phyloP scores from a whole-genome alignment of 176 grass and related monocot genomes.

The Carex pumila region DNA sequence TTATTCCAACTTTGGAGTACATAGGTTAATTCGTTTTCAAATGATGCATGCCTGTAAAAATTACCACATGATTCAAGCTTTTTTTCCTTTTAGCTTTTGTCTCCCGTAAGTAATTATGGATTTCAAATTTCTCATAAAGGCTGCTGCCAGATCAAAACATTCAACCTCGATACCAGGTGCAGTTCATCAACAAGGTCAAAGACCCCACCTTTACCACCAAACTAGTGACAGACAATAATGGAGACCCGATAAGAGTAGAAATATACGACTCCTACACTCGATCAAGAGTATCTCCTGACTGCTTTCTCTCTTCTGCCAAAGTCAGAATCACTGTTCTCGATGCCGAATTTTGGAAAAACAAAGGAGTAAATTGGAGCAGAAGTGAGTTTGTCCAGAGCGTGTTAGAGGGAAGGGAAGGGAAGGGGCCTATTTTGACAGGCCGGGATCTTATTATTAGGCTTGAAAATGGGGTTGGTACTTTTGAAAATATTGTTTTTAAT shows the following conservation, averaged over 20 bases:
- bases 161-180: neutral
- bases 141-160: neutral
- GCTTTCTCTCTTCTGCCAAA: conserved; percentile 2
- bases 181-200: neutral
- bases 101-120: neutral
- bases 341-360: conserved; percentile 3
- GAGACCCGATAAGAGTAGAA: neutral
- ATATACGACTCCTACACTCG: neutral
- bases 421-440: neutral
- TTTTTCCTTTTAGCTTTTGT: no score
- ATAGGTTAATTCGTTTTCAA: neutral
- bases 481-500: neutral
- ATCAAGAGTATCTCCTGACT: neutral
- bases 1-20: neutral
- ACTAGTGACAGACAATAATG: neutral
- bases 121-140: neutral
- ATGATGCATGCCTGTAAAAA: neutral
- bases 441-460: neutral
- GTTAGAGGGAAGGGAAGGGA: neutral
- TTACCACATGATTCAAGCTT: no score
- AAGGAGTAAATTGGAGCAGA: neutral
- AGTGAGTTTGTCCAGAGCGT: neutral
- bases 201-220: neutral
- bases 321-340: neutral
- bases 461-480: neutral